A percentile compares a stretch with the other conserved stretches of the same genome.
Evolutionary conservation across 495 filamentous ascomycete genomes (phyloP).

Genomic region (Acidiella bohemica): DNA sequence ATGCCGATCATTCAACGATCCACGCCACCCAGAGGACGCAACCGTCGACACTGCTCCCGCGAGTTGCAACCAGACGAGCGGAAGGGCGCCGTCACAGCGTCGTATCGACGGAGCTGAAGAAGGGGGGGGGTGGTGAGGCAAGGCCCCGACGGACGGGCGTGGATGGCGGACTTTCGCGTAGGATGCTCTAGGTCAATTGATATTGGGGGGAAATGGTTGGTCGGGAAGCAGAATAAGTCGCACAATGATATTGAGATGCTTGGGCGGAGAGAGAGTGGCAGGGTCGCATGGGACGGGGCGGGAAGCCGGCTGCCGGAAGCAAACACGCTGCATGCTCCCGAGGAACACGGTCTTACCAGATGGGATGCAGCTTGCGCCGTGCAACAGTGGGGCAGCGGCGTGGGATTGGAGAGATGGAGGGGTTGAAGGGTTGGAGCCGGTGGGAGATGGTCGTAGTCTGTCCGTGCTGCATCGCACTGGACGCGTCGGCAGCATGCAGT

Average conservation of each 20-base stretch:
- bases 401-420: conserved; percentile 7
- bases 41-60: neutral
- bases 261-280: conserved; percentile 1
- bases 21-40: no score
- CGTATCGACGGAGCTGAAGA: no score
- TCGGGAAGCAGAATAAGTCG: conserved; percentile 3
- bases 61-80: neutral
- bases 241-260: conserved; percentile 8
- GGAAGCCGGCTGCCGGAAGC: conserved; percentile 3
- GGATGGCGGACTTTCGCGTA: neutral
- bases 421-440: neutral
- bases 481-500: neutral
- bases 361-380: conserved; percentile 7
- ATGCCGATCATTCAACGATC: neutral
- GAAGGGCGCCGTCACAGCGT: neutral
- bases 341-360: conserved; percentile 3
- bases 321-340: conserved; percentile 9
- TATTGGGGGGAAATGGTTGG: conserved; percentile 4
- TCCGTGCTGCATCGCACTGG: no score
- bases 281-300: neutral
- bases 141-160: neutral
- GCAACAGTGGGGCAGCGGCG: conserved; percentile 3
- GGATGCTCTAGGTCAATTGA: neutral
- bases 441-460: no score
- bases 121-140: no score